Evolutionary conservation across 805 yeast genomes (phyloP), one percentile per base, ranked within the genome.

Genomic region (Ogataea sp.): DNA sequence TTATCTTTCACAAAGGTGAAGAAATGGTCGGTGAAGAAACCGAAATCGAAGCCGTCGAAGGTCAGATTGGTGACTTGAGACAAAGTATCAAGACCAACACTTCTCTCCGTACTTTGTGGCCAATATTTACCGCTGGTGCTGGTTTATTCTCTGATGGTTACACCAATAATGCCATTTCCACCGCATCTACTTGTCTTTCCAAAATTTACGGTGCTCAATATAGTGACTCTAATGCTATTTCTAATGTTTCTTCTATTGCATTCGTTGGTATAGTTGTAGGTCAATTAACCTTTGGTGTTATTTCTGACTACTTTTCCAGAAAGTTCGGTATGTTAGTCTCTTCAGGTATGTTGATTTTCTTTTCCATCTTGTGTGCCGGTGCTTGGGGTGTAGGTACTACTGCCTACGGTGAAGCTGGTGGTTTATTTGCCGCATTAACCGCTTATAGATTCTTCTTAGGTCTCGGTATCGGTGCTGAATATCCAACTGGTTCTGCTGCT

Each of bases 131-230:
- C 11, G 80, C 95, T 1, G 97, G 97, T 45, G 93, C 96, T 0
- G 97, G 96, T 39, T 69, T 89, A 34, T 88, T 89, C 62, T 81
- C 94, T 28, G 97, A 90, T 62, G 97, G 97, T 39, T 89, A 88
- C 57, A 82, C 86, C 44, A 88, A 88, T 59, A 86, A 85, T 62
- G 79, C 93, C 39, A 83, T 86, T 41, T 74, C 85, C 43, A 73
- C 93, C 9, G 94, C 82, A 15, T 70, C 80, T 27, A 77, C 89
- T 15, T 79, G 89, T 65, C 68, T 89, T 46, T 58, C 71, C 15
- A 63, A 55, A 3, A 66, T 89, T 29, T 89, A 89, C 56, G 86
- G 86, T 25, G 56, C 59, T 0, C 75, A 71, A 49, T 81, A 81
- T 53, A 58, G 75, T 3, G 47, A 68, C 6, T 84, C 94, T 0